Conservation (phyloP, 2,329 filamentous ascomycete species). For the Neopestalotiopsis rosae region DNA sequence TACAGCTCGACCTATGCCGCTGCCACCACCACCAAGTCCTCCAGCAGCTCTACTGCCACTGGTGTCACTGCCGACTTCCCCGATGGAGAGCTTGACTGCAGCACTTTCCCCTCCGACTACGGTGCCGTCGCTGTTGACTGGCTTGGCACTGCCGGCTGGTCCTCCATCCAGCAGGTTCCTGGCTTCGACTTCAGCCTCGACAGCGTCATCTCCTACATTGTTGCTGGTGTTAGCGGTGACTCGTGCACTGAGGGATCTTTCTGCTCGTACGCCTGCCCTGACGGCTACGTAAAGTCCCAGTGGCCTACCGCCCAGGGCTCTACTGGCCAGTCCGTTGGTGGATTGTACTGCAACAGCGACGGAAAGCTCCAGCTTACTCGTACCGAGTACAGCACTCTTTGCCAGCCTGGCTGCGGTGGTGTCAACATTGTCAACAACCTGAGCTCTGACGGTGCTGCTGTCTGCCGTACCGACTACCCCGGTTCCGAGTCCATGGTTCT, state of each 20-base stretch:
- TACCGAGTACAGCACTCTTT: constrained; percentile 69
- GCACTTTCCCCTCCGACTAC: constrained; percentile 77
- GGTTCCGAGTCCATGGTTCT: constrained; percentile 89
- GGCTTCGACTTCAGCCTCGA: constrained; percentile 51
- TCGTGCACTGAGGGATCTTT: constrained; percentile 68
- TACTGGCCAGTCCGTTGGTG: constrained; percentile 85
- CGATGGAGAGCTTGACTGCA: constrained; percentile 74
- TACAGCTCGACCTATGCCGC: constrained; percentile 32
- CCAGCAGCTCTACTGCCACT: constrained; percentile 37
- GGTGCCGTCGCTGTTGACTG: constrained; percentile 76
- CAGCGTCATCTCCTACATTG: constrained; percentile 67
- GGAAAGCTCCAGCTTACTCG: constrained; percentile 83
- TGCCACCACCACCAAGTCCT: constrained; percentile 30
- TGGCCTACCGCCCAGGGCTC: constrained; percentile 82
- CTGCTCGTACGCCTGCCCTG: constrained; percentile 94
- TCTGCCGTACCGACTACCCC: constrained; percentile 97
- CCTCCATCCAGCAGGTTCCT: constrained; percentile 73
- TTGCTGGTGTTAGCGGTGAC: constrained; percentile 65
- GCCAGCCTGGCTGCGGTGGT: constrained; percentile 72
- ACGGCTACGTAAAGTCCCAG: constrained; percentile 90
- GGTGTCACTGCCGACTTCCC: constrained; percentile 76
- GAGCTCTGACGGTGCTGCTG: constrained; percentile 60
- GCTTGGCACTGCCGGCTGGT: constrained; percentile 76
- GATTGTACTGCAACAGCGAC: constrained; percentile 75
- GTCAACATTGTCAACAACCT: constrained; percentile 81